Evolutionary conservation across 345 rosid species (phyloP).

Genomic region (Bruguiera gymnorhiza): DNA sequence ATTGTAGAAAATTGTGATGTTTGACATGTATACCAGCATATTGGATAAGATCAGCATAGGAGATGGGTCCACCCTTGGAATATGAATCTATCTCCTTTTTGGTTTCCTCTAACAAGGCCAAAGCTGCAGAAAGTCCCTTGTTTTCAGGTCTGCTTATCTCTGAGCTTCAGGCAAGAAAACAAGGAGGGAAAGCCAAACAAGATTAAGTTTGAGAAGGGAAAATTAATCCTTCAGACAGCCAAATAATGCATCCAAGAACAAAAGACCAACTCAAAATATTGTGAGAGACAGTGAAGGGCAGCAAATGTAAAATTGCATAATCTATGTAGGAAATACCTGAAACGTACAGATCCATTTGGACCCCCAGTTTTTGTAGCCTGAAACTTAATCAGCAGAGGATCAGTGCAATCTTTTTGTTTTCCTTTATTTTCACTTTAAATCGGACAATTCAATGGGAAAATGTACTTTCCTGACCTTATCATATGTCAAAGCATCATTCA

Average conservation of each 20-base stretch:
- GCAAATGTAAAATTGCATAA: not conserved
- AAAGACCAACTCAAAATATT: not conserved
- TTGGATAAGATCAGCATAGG: constrained; percentile 82
- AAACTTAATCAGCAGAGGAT: constrained; percentile 30
- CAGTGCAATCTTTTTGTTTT: constrained; percentile 6
- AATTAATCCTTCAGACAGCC: constrained; percentile 5
- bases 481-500: constrained; percentile 79
- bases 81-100: constrained; percentile 76
- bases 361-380: constrained; percentile 95
- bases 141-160: constrained; percentile 93
- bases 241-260: not conserved
- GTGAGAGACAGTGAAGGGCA: not conserved
- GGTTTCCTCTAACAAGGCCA: constrained; percentile 52
- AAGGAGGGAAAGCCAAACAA: constrained; percentile 6
- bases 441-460: not conserved
- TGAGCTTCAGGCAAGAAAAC: constrained; percentile 64
- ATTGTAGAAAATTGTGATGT: constrained; percentile 1
- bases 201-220: not conserved
- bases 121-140: constrained; percentile 63
- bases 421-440: not conserved
- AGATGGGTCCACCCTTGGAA: constrained; percentile 90
- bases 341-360: constrained; percentile 83
- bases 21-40: constrained; percentile 46
- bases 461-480: constrained; percentile 65
- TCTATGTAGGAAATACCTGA: constrained; percentile 55